phyloP scores from a whole-genome alignment of 352 stramenopile genomes.

The Globisporangium middletonii region DNA sequence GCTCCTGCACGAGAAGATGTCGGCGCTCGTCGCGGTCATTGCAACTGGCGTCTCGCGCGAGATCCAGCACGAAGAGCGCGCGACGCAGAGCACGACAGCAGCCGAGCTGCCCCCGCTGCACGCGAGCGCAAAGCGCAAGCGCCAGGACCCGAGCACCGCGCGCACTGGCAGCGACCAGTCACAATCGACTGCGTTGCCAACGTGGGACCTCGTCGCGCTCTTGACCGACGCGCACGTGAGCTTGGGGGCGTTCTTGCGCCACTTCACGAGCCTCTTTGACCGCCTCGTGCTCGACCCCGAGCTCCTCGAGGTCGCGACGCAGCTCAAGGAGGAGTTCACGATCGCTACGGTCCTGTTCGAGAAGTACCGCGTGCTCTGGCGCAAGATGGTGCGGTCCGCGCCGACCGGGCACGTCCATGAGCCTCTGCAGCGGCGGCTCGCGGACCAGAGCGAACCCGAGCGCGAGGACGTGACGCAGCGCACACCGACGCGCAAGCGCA shows the following conservation, averaged over 20 bases:
- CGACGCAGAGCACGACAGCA: background rate
- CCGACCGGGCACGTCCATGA: conserved; percentile 8
- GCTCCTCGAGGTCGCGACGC: conserved; percentile 57
- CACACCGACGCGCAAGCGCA: conserved; percentile 12
- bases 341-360: conserved; percentile 66
- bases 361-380: conserved; percentile 71
- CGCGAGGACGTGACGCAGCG: conserved; percentile 12
- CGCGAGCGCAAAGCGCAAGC: conserved; percentile 6
- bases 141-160: background rate
- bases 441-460: conserved; percentile 15
- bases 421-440: background rate
- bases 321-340: conserved; percentile 80
- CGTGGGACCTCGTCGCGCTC: conserved; percentile 30
- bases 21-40: conserved; percentile 40
- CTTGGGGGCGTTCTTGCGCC: conserved; percentile 57
- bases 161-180: background rate
- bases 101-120: background rate
- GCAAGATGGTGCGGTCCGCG: conserved; percentile 18
- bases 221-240: conserved; percentile 48
- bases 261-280: conserved; percentile 77
- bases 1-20: conserved; percentile 24
- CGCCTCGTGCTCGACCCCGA: conserved; percentile 67
- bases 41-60: conserved; percentile 37
- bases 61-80: conserved; percentile 20
- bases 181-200: background rate